Evolutionary conservation across 2,329 filamentous ascomycete species (phyloP).

Genomic region (Diplocarpon mali): DNA sequence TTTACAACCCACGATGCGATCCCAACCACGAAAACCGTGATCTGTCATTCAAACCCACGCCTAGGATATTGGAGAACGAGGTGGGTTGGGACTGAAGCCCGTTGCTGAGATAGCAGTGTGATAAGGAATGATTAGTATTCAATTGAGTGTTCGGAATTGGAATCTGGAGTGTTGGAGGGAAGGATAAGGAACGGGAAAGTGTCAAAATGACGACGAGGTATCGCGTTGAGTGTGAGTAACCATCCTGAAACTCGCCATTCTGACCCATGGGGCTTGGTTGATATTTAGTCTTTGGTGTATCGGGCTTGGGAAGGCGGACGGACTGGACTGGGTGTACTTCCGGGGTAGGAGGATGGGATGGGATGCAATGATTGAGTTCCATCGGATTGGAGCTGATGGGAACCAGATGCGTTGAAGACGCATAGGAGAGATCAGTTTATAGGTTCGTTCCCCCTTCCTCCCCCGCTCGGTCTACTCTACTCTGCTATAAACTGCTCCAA

Average conservation of each 20-base stretch:
- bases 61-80: no score
- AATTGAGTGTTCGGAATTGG: no score
- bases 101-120: no score
- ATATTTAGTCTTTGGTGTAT: neutral
- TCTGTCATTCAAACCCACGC: no score
- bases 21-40: no score
- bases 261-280: no score
- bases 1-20: no score
- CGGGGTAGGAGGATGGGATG: neutral
- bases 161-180: neutral
- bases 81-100: no score
- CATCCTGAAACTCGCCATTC: no score
- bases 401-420: constrained; percentile 58
- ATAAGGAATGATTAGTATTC: no score
- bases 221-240: constrained; percentile 56
- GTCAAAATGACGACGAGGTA: constrained; percentile 49
- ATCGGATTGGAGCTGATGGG: neutral
- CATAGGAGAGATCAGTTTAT: constrained; percentile 87
- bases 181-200: neutral
- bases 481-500: neutral
- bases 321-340: no score
- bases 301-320: no score
- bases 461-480: neutral
- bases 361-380: neutral
- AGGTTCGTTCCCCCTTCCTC: constrained; percentile 35